Percentiles rank a stretch among this genome's conserved stretches.
Evolutionary conservation across 202 grass and related monocot genomes (phyloP).

Genomic region (Bolboschoenoplectus hybrid): DNA sequence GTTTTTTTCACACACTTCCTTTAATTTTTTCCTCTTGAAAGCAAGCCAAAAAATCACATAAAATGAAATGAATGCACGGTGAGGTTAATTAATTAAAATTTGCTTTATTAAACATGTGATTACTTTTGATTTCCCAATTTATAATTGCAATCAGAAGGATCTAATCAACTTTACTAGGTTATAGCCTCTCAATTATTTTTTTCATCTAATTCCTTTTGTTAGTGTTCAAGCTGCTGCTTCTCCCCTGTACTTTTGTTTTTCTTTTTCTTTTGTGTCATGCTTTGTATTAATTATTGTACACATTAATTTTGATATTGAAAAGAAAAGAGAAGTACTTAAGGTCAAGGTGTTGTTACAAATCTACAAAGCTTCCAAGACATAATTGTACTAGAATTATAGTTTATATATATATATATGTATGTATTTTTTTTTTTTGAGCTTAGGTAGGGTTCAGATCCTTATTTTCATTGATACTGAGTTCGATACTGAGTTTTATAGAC

Average conservation of each 20-base stretch:
- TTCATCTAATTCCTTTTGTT: constrained; percentile 34
- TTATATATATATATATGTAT: no score
- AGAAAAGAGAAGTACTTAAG: background rate
- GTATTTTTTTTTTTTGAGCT: no score
- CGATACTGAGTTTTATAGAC: no score
- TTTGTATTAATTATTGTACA: background rate
- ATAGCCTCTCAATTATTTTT: constrained; percentile 22
- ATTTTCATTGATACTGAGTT: no score
- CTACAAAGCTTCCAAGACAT: background rate
- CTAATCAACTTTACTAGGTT: constrained; percentile 30
- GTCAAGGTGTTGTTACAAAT: background rate
- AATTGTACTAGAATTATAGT: no score
- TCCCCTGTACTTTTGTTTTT: constrained; percentile 20
- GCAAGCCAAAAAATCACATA: background rate
- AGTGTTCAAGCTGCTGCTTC: constrained; percentile 32
- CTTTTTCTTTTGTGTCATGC: background rate
- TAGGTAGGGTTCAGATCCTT: no score
- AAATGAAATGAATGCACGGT: background rate
- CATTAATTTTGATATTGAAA: constrained; percentile 17
- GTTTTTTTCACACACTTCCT: background rate
- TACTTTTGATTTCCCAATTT: constrained; percentile 27
- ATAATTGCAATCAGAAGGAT: constrained; percentile 33
- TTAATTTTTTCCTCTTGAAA: background rate
- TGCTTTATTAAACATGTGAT: background rate
- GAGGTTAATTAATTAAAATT: background rate